These are phyloP conservation scores for Balakata baccata DNA, from an alignment of 345 rosid species.

Conservation along the genomic window DNA sequence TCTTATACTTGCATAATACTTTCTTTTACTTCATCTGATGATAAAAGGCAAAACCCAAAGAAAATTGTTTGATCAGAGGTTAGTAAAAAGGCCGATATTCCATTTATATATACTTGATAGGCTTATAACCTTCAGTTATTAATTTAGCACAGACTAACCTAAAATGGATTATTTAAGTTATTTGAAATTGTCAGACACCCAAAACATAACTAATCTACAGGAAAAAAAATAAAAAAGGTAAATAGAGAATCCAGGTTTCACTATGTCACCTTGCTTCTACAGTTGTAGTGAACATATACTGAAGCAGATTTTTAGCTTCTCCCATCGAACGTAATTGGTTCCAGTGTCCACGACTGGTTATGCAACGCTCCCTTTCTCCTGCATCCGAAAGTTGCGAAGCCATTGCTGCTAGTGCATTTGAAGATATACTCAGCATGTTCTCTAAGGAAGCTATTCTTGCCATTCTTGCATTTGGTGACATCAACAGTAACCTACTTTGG, in stretches of 20 bases:
- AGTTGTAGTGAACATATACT: slow-evolving; percentile 81
- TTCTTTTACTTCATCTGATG: not conserved
- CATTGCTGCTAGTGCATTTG: slow-evolving; percentile 91
- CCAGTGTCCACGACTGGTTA: slow-evolving; percentile 93
- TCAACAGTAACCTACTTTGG: slow-evolving; percentile 6
- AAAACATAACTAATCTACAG: not conserved
- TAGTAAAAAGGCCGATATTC: not conserved
- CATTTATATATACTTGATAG: slow-evolving; percentile 1
- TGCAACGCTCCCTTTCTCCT: slow-evolving; percentile 86
- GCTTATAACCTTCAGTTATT: not conserved
- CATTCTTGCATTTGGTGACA: slow-evolving; percentile 80
- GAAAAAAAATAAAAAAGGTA: not conserved
- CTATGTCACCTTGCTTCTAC: slow-evolving; percentile 63
- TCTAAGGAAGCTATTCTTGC: slow-evolving; percentile 90
- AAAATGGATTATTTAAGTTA: not conserved
- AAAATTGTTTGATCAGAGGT: not conserved
- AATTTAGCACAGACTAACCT: not conserved
- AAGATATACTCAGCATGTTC: slow-evolving; percentile 83
- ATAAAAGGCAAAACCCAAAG: not conserved
- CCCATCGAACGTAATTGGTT: slow-evolving; percentile 94
- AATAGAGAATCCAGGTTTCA: not conserved
- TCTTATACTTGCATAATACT: not conserved
- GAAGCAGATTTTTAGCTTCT: slow-evolving; percentile 94
- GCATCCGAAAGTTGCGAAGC: slow-evolving; percentile 98
- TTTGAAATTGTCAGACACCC: not conserved